These are phyloP conservation scores for Lepidium campestre DNA, from an alignment of 441 rosid species.

Conservation along the genomic window DNA sequence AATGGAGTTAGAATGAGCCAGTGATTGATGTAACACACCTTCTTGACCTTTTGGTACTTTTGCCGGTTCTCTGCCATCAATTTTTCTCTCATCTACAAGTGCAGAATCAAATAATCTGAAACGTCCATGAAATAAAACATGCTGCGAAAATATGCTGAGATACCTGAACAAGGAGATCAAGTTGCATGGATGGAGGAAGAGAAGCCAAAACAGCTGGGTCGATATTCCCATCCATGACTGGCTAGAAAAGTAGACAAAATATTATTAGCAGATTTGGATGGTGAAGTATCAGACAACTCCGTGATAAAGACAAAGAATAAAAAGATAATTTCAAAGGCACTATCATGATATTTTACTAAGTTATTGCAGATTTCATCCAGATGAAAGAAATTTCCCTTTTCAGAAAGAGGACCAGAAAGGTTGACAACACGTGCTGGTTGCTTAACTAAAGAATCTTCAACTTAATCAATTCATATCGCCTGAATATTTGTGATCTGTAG, in stretches of 20 bases:
- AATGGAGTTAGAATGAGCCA: conserved; percentile 1
- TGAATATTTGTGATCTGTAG: background rate
- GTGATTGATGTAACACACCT: conserved; percentile 43
- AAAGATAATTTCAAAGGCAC: background rate
- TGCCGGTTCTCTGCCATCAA: conserved; percentile 98
- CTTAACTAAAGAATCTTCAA: background rate
- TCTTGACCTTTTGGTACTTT: conserved; percentile 90
- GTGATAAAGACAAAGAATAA: background rate
- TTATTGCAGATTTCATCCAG: background rate
- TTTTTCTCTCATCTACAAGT: conserved; percentile 83
- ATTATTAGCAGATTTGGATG: conserved; percentile 5
- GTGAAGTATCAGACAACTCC: background rate
- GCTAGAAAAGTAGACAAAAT: conserved; percentile 42
- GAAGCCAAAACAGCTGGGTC: conserved; percentile 93
- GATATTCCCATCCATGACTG: conserved; percentile 60
- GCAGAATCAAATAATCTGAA: conserved; percentile 3
- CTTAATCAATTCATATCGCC: background rate
- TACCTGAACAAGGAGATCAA: conserved; percentile 94
- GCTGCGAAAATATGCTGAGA: conserved; percentile 12
- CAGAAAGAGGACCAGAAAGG: background rate
- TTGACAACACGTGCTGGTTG: background rate
- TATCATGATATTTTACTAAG: background rate
- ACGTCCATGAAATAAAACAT: conserved; percentile 15
- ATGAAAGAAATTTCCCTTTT: background rate
- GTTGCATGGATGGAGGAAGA: conserved; percentile 96